phyloP scores from a whole-genome alignment of 495 filamentous ascomycete species.

The Penicillium tannophilum region DNA sequence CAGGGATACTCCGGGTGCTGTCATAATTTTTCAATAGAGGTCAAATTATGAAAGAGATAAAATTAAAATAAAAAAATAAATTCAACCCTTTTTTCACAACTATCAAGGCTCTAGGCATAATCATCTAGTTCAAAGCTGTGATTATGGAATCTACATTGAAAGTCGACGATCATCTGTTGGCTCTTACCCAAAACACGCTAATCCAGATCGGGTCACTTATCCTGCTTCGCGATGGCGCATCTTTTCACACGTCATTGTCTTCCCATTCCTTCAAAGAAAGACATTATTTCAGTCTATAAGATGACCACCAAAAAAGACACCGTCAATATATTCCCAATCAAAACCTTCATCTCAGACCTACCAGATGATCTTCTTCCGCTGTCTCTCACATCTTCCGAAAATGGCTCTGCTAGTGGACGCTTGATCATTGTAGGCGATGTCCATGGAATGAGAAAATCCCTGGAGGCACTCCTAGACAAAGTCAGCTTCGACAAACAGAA shows the following conservation, averaged over 20 bases:
- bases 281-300: neutral
- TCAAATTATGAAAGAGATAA: neutral
- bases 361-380: conserved; percentile 13
- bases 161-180: too few species aligned
- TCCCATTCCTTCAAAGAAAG: neutral
- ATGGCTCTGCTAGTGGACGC: conserved; percentile 14
- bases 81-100: too few species aligned
- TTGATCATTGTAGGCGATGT: conserved; percentile 26
- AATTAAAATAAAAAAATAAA: too few species aligned
- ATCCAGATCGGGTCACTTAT: neutral
- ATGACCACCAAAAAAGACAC: neutral
- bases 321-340: conserved; percentile 21
- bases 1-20: neutral
- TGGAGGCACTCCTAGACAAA: conserved; percentile 21
- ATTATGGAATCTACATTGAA: too few species aligned
- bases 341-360: conserved; percentile 26
- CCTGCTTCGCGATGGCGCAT: neutral
- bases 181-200: neutral
- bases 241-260: neutral
- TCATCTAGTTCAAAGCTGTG: neutral
- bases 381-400: conserved; percentile 1
- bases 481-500: conserved; percentile 17
- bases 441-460: conserved; percentile 28
- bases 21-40: neutral
- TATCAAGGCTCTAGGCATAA: too few species aligned